Conservation (phyloP, 140 eudicot species). For the Flaveria floridana region DNA sequence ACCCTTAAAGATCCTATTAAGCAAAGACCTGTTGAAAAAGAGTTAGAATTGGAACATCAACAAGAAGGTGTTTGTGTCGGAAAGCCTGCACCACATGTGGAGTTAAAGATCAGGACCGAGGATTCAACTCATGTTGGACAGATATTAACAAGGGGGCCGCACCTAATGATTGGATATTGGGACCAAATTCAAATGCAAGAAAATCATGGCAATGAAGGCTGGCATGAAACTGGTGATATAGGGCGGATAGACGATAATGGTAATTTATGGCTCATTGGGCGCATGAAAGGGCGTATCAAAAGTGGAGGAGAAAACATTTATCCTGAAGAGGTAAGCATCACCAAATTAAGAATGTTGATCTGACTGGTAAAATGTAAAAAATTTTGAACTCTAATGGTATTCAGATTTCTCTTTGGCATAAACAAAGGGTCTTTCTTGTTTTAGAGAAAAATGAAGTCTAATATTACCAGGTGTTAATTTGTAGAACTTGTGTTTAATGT, state of each 20-base stretch:
- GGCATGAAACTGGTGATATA: conserved; percentile 95
- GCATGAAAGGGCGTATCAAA: conserved; percentile 78
- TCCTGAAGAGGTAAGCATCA: conserved; percentile 71
- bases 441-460: not conserved
- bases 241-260: conserved; percentile 72
- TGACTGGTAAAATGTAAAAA: not conserved
- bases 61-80: conserved; percentile 83
- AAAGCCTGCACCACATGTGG: conserved; percentile 90
- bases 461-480: not conserved
- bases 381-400: not conserved
- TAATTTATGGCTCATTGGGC: conserved; percentile 88
- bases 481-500: conserved; percentile 21
- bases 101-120: conserved; percentile 43
- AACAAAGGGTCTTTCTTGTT: not conserved
- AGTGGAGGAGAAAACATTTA: conserved; percentile 92
- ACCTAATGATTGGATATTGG: conserved; percentile 89
- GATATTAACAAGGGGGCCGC: conserved; percentile 81
- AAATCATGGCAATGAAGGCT: conserved; percentile 40
- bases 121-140: conserved; percentile 51
- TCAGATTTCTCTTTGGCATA: not conserved
- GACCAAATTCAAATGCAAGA: conserved; percentile 36
- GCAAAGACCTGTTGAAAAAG: conserved; percentile 27
- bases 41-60: conserved; percentile 20
- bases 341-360: not conserved
- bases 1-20: conserved; percentile 62